Evolutionary conservation across 352 stramenopile genomes (phyloP), one percentile per base, ranked within the genome.

Genomic region (Globisporangium mamillatum): DNA sequence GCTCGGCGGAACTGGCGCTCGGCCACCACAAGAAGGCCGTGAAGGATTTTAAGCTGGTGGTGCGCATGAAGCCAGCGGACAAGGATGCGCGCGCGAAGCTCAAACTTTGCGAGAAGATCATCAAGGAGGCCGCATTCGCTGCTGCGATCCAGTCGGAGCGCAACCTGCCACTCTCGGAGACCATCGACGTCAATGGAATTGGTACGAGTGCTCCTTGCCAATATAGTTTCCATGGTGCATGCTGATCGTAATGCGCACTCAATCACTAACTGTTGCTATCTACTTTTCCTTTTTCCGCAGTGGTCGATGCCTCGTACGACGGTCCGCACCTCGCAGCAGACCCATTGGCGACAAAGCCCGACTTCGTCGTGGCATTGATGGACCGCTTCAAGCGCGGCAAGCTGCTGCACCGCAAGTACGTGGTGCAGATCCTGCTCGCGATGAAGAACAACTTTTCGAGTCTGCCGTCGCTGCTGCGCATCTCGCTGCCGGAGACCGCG

Each of bases 11-110:
- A 55, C 95, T 99, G 70, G 98, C 97, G 27, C 88, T 99, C 25
- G 94, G 94, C 10, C 90, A 99, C 71, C 95, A 98, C 78, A 99
- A 99, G 80, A 93, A 97, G 44, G 97, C 98, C 9, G 68, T 98
- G 9, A 99, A 98, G 75, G 97, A 99, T 70, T 99, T 99, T 78
- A 88, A 90, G 57, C 86, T 93, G n/a, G 97, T 99, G 6, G 96
- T 94, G 64, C 92, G 97, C 69, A 89, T 98, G 67, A 98, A 98
- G 68, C 97, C 97, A 8, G 97, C 98, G 74, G 95, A 98, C 71
- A 89, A 91, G 16, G 89, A 98, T 61, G 96, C 95, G 16, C 80
- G 94, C 36, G 71, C 71, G 18, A 99, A 99, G 78, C 82, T 99
- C 38, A 96, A 97, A 63, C 82, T 95, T 20, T 99, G 97, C 77